Evolutionary conservation across 352 stramenopile genomes (phyloP).

Genomic region (Phytophthora multivora): DNA sequence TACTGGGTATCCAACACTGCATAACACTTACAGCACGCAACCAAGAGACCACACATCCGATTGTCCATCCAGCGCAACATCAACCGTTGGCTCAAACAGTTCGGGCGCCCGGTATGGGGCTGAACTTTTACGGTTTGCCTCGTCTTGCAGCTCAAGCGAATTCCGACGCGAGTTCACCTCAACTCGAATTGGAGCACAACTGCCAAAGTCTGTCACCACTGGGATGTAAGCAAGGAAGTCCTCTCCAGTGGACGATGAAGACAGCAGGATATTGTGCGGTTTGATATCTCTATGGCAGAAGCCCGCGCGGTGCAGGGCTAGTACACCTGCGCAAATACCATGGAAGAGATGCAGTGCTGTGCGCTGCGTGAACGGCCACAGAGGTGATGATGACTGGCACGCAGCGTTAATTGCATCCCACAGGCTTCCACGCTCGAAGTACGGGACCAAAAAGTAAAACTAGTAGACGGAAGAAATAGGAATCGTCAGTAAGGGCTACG

Average conservation of each 20-base stretch:
- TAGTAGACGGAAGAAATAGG: conserved; percentile 20
- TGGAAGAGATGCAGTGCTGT: conserved; percentile 83
- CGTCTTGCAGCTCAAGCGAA: conserved; percentile 80
- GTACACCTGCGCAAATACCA: conserved; percentile 79
- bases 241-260: conserved; percentile 60
- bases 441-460: conserved; percentile 88
- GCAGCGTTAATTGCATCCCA: conserved; percentile 77
- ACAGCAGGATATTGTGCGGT: conserved; percentile 84
- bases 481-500: neutral
- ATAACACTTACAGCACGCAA: conserved; percentile 68
- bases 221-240: conserved; percentile 79
- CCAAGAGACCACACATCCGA: conserved; percentile 87
- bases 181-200: conserved; percentile 69
- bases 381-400: conserved; percentile 65
- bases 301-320: conserved; percentile 74
- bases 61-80: conserved; percentile 72
- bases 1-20: neutral
- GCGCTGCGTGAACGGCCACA: conserved; percentile 88
- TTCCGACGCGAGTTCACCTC: conserved; percentile 72
- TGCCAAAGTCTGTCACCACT: conserved; percentile 88
- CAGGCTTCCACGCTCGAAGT: conserved; percentile 83
- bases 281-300: conserved; percentile 89
- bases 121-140: conserved; percentile 83
- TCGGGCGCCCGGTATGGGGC: conserved; percentile 84
- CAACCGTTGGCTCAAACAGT: conserved; percentile 78